phyloP scores from a whole-genome alignment of 2,329 filamentous ascomycete genomes.

The Aschersonia sp. region DNA sequence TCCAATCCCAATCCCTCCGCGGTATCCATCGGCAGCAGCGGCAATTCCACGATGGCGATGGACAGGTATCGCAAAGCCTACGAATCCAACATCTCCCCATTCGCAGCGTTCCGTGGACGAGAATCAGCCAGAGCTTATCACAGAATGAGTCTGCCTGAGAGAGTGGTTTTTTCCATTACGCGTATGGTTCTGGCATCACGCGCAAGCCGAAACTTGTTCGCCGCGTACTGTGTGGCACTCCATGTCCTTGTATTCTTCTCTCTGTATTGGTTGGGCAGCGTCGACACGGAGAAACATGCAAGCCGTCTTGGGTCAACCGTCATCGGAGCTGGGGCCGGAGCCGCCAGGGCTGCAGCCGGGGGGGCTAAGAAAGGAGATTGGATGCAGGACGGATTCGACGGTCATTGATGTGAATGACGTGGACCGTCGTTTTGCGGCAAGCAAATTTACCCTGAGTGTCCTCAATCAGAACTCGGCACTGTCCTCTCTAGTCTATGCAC shows the following conservation, averaged over 20 bases:
- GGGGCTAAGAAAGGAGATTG: constrained; percentile 35
- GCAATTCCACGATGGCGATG: constrained; percentile 48
- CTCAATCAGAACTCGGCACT: background rate
- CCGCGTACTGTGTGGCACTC: constrained; percentile 75
- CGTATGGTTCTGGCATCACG: constrained; percentile 81
- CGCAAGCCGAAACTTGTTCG: constrained; percentile 86
- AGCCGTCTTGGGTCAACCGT: constrained; percentile 37
- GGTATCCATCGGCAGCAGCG: constrained; percentile 41
- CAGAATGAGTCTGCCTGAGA: constrained; percentile 82
- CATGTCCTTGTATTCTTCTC: constrained; percentile 79
- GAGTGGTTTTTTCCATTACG: constrained; percentile 80
- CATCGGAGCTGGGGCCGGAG: constrained; percentile 20
- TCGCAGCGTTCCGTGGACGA: constrained; percentile 86
- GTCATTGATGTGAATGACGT: constrained; percentile 11
- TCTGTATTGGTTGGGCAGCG: constrained; percentile 68
- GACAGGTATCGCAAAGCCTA: constrained; percentile 87
- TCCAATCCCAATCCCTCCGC: constrained; percentile 64
- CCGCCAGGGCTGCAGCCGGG: constrained; percentile 20
- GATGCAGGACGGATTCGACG: constrained; percentile 47
- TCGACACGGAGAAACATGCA: constrained; percentile 48
- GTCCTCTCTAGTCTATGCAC: no score
- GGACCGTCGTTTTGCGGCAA: background rate
- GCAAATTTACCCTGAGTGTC: background rate
- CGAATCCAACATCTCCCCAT: constrained; percentile 89
- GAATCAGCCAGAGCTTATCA: constrained; percentile 85